Evolutionary conservation across 805 yeast species (phyloP).

Genomic region (Teunomyces gatunensis): DNA sequence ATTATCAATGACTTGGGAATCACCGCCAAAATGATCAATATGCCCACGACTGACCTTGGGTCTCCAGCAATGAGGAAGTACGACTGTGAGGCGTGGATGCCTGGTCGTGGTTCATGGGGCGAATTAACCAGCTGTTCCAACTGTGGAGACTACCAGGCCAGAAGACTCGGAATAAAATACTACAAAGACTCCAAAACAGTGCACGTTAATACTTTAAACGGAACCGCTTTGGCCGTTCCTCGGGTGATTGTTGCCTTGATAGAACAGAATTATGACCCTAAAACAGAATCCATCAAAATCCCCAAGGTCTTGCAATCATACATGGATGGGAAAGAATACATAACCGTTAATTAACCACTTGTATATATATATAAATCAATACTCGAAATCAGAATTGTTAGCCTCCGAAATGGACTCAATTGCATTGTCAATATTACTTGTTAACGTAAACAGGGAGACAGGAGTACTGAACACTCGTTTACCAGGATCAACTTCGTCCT

Average conservation of each 20-base stretch:
- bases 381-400: slow-evolving; percentile 17
- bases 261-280: slow-evolving; percentile 75
- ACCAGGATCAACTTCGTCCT: neutral
- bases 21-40: slow-evolving; percentile 74
- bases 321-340: slow-evolving; percentile 61
- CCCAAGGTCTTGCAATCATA: slow-evolving; percentile 68
- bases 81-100: slow-evolving; percentile 98
- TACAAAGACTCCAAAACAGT: slow-evolving; percentile 27
- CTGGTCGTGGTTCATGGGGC: slow-evolving; percentile 91
- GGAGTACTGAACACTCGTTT: slow-evolving; percentile 33
- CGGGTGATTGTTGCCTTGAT: slow-evolving; percentile 85
- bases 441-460: neutral
- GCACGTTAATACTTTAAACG: slow-evolving; percentile 82
- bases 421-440: slow-evolving; percentile 3
- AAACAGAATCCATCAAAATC: slow-evolving; percentile 49
- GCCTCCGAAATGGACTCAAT: slow-evolving; percentile 7
- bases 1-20: slow-evolving; percentile 69
- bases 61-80: slow-evolving; percentile 89
- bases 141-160: slow-evolving; percentile 86
- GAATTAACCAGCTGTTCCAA: slow-evolving; percentile 89
- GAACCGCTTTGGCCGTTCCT: slow-evolving; percentile 95
- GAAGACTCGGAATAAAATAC: slow-evolving; percentile 72
- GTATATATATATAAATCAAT: slow-evolving; percentile 5
- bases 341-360: slow-evolving; percentile 10
- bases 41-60: slow-evolving; percentile 91